Evolutionary conservation across 2,329 filamentous ascomycete genomes (phyloP).

Genomic region (Trichoderma harzianum): DNA sequence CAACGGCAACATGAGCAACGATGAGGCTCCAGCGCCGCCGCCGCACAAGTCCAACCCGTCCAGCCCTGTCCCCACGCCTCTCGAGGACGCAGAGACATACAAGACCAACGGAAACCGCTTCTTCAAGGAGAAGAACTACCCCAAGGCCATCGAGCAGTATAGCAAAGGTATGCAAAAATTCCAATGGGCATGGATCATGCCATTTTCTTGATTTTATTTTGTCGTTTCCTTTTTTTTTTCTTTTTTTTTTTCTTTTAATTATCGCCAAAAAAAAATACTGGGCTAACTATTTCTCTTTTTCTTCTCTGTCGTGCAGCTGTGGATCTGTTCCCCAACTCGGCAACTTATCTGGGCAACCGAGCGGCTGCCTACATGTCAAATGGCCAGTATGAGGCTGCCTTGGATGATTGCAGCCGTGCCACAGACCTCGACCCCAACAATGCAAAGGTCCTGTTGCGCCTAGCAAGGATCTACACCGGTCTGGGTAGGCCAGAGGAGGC

Average conservation of each 20-base stretch:
- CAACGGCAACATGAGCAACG: conserved; percentile 38
- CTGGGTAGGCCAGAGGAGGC: conserved; percentile 86
- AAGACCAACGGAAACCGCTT: conserved; percentile 94
- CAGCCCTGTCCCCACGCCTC: conserved; percentile 51
- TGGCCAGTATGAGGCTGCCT: conserved; percentile 70
- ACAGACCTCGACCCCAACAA: conserved; percentile 82
- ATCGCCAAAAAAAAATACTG: not conserved
- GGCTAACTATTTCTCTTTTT: conserved; percentile 1
- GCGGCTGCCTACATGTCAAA: conserved; percentile 92
- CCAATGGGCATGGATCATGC: not conserved
- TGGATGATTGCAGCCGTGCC: conserved; percentile 82
- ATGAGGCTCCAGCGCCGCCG: conserved; percentile 61
- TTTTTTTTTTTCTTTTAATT: not conserved
- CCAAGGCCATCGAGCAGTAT: conserved; percentile 86
- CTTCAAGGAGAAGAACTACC: conserved; percentile 92
- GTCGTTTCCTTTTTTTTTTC: not conserved
- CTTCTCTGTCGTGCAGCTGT: conserved; percentile 60
- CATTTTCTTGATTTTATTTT: not conserved
- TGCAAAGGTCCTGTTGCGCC: conserved; percentile 79
- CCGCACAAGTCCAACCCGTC: conserved; percentile 66
- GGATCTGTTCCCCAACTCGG: conserved; percentile 76
- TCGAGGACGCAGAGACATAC: conserved; percentile 82
- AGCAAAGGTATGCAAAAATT: conserved; percentile 72
- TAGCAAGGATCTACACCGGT: conserved; percentile 86
- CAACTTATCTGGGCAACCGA: conserved; percentile 91